Evolutionary conservation across 352 stramenopile genomes (phyloP), one percentile per base, ranked within the genome.

Genomic region (Paralagenidium karlingii): DNA sequence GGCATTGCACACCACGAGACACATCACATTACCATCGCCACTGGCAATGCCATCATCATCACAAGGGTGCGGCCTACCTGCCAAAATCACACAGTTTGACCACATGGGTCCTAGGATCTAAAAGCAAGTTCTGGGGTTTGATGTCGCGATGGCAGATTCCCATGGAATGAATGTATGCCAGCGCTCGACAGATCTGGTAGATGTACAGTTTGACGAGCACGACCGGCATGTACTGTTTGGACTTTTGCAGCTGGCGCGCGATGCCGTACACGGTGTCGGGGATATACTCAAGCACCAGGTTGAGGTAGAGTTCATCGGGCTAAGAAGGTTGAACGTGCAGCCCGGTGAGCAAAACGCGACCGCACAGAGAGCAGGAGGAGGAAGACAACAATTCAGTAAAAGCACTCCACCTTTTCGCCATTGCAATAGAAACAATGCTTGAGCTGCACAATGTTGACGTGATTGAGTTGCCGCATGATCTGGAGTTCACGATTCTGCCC

Each of bases 1-100:
- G 15, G 24, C 16, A 47, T 43, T 8, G 33, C 18, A 34, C 29
- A 16, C 22, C 13, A 21, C 27, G 44, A 41, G 11, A 6, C 7
- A 47, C n/a, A 29, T 13, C 15, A 21, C 40, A 11, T 40, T n/a
- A n/a, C n/a, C n/a, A n/a, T n/a, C n/a, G n/a, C n/a, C n/a, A n/a
- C n/a, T n/a, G n/a, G n/a, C n/a, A n/a, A n/a, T n/a, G n/a, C n/a
- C n/a, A n/a, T n/a, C n/a, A n/a, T n/a, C n/a, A n/a, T n/a, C n/a
- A n/a, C n/a, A n/a, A n/a, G n/a, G 1, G 24, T 15, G 22, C 19
- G 29, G 56, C 46, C 58, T n/a, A n/a, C n/a, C n/a, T 97, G 29
- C 96, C 96, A 78, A 99, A 99, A 71, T 99, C 96, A 59, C 96
- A 99, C 9, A 99, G 77, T 62, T 99, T 99, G 38, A 99, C 68